Evolutionary conservation across 75 land plant species (phyloP).

Genomic region (Sequoia sempervirens): DNA sequence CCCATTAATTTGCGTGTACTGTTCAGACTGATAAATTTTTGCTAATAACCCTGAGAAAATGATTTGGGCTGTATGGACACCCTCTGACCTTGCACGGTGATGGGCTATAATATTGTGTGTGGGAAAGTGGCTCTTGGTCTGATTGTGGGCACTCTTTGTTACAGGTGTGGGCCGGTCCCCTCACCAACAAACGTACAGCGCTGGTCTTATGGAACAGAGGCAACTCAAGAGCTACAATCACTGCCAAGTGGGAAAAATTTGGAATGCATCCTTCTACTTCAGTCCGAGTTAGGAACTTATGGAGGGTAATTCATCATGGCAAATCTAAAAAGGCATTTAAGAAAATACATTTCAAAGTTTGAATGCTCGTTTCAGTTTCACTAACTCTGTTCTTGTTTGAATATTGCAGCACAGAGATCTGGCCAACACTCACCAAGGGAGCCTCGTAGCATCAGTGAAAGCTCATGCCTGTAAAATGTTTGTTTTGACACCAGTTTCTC

Average conservation of each 20-base stretch:
- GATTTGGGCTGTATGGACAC: neutral
- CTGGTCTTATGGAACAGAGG: constrained; percentile 36
- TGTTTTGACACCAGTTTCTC: constrained; percentile 11
- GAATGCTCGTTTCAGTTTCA: neutral
- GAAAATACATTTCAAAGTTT: neutral
- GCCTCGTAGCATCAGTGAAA: constrained; percentile 20
- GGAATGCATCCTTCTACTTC: constrained; percentile 14
- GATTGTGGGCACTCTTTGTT: neutral
- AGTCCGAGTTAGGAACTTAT: constrained; percentile 25
- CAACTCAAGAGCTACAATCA: constrained; percentile 10
- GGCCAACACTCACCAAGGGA: neutral
- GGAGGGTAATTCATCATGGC: constrained; percentile 24
- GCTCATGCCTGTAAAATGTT: constrained; percentile 52
- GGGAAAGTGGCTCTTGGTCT: no score
- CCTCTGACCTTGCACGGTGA: no score
- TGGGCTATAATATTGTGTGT: no score
- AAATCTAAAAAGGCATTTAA: neutral
- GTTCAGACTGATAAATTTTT: neutral
- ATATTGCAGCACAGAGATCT: constrained; percentile 2
- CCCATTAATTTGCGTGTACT: neutral
- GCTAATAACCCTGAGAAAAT: neutral
- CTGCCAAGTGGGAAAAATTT: constrained; percentile 25
- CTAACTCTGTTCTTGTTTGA: neutral
- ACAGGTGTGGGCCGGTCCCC: constrained; percentile 52
- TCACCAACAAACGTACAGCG: constrained; percentile 20